Conservation (phyloP, 148 eudicot genomes). For the Euryodendron excelsum region DNA sequence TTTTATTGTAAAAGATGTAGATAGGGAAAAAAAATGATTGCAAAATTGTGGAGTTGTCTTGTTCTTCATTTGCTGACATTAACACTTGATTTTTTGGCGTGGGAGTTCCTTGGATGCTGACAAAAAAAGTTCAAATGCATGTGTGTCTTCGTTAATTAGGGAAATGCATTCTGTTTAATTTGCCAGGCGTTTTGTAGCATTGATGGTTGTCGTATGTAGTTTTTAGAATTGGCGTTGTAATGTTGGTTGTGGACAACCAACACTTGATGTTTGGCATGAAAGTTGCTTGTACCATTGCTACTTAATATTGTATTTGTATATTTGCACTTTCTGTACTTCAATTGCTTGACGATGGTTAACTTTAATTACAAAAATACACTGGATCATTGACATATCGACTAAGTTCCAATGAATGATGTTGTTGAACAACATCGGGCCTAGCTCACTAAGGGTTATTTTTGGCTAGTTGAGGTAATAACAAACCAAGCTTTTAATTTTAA, state of each 20-base stretch:
- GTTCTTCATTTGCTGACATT: neutral
- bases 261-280: neutral
- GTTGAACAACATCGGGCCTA: too few relatives aligned
- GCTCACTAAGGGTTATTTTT: too few relatives aligned
- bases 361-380: too few relatives aligned
- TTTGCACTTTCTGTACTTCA: too few relatives aligned
- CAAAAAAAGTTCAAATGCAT: neutral
- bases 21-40: neutral
- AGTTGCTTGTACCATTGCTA: neutral
- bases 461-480: too few relatives aligned
- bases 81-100: too few relatives aligned
- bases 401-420: too few relatives aligned
- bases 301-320: too few relatives aligned
- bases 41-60: neutral
- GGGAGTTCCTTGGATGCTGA: neutral
- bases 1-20: neutral
- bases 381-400: too few relatives aligned
- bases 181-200: neutral
- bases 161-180: neutral
- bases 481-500: too few relatives aligned
- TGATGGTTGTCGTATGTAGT: neutral
- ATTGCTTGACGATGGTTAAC: too few relatives aligned
- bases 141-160: neutral
- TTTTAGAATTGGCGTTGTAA: neutral
- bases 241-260: neutral